Conservation (phyloP, 1,284 basidiomycete genomes). For the Cystobasidium sp. region DNA sequence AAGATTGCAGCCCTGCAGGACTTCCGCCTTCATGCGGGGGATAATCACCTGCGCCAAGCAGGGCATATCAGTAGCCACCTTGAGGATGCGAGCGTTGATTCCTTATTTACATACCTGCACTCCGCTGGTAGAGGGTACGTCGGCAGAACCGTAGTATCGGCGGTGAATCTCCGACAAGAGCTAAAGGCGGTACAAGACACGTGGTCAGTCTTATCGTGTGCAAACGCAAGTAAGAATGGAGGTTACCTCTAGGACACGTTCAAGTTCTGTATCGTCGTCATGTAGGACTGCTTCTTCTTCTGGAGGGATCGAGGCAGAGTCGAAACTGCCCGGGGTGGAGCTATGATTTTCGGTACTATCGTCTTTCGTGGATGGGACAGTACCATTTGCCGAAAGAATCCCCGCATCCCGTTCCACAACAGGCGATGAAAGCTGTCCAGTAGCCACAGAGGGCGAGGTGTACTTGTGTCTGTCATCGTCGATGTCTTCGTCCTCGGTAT, state of each 20-base stretch:
- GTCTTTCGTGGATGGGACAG: not conserved
- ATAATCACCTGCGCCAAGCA: slow-evolving; percentile 70
- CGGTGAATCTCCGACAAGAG: slow-evolving; percentile 76
- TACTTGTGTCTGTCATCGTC: not conserved
- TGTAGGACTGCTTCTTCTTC: slow-evolving; percentile 74
- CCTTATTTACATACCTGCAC: no score
- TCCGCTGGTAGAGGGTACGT: no score
- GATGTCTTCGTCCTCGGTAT: slow-evolving; percentile 41
- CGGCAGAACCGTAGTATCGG: slow-evolving; percentile 66
- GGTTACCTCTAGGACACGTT: slow-evolving; percentile 71
- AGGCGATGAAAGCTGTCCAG: no score
- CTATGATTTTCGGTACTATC: not conserved
- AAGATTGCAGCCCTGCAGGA: slow-evolving; percentile 76
- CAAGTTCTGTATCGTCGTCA: slow-evolving; percentile 84
- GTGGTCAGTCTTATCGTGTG: slow-evolving; percentile 32
- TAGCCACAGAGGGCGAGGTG: not conserved
- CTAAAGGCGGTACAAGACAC: slow-evolving; percentile 57
- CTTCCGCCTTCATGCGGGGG: slow-evolving; percentile 72
- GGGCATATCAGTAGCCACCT: no score
- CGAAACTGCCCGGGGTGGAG: not conserved
- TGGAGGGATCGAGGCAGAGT: slow-evolving; percentile 9
- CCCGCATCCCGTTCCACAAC: no score
- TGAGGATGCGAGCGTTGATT: no score
- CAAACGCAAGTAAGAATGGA: slow-evolving; percentile 6
- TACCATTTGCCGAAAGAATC: no score